A percentile compares a stretch with the other conserved stretches of the same genome.
Evolutionary conservation across 768 basidiomycete species (phyloP).

Genomic region (Leccinellum rugosiceps): DNA sequence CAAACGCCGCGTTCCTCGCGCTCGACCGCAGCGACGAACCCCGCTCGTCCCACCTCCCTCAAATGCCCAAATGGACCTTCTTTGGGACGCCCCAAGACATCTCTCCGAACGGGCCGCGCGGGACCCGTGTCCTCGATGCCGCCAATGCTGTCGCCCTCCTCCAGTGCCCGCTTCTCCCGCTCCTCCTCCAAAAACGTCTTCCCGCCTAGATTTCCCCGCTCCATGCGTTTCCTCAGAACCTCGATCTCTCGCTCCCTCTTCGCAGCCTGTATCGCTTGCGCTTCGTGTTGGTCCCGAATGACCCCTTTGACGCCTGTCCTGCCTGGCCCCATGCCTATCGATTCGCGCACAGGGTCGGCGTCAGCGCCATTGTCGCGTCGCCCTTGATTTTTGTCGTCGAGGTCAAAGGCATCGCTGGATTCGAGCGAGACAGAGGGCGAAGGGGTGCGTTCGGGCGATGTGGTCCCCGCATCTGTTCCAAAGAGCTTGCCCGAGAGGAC

Average conservation of each 20-base stretch:
- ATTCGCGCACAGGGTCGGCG: conserved; percentile 37
- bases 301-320: conserved; percentile 89
- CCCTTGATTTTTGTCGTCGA: conserved; percentile 37
- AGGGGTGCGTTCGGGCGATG: conserved; percentile 63
- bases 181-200: conserved; percentile 80
- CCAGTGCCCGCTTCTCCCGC: conserved; percentile 46
- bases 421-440: conserved; percentile 41
- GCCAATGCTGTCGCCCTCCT: conserved; percentile 33
- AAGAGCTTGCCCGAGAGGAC: conserved; percentile 80
- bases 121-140: not conserved
- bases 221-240: conserved; percentile 54
- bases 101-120: conserved; percentile 26
- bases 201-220: conserved; percentile 60
- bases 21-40: conserved; percentile 74
- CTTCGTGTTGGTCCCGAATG: conserved; percentile 77
- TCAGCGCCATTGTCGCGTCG: conserved; percentile 36
- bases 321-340: conserved; percentile 83
- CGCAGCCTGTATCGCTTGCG: conserved; percentile 50
- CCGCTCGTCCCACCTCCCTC: conserved; percentile 72
- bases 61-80: conserved; percentile 72
- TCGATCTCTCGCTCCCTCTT: conserved; percentile 51
- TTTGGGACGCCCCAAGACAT: conserved; percentile 46
- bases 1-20: conserved; percentile 64
- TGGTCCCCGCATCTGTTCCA: conserved; percentile 48
- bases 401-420: conserved; percentile 24